A percentile compares a stretch with the other conserved stretches of the same genome.
Conservation (phyloP, 495 filamentous ascomycete species). For the Aspergillus baeticus region DNA sequence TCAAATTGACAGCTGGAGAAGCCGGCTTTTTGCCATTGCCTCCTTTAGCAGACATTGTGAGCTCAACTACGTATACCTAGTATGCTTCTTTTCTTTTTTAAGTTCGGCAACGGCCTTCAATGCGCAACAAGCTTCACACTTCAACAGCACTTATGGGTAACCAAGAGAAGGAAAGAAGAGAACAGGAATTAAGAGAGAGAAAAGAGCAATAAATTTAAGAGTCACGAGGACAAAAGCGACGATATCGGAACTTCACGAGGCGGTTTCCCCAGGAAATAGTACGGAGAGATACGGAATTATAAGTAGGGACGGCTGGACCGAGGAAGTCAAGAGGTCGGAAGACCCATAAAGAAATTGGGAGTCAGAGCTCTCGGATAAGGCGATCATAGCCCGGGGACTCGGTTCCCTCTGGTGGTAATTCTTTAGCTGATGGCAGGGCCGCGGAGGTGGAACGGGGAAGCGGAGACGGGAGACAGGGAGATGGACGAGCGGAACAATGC, state of each 20-base stretch:
- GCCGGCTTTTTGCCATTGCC: conserved; percentile 74
- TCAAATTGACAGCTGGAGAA: conserved; percentile 87
- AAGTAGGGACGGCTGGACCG: conserved; percentile 23
- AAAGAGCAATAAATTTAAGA: conserved; percentile 12
- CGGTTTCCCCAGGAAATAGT: conserved; percentile 3
- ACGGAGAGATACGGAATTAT: conserved; percentile 32
- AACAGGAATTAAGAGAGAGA: conserved; percentile 6
- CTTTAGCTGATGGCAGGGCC: not conserved
- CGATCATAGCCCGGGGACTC: conserved; percentile 20
- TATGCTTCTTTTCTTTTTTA: conserved; percentile 12
- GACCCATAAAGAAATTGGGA: not conserved
- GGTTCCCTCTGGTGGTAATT: conserved; percentile 32
- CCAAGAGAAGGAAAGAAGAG: conserved; percentile 2
- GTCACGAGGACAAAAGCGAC: conserved; percentile 13
- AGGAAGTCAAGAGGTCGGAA: not conserved
- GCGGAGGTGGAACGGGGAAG: conserved; percentile 42
- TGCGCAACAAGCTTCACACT: not conserved
- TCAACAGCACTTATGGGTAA: not conserved
- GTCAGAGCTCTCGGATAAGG: conserved; percentile 21
- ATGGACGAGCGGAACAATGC: conserved; percentile 46
- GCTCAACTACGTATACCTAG: conserved; percentile 14
- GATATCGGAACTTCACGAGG: conserved; percentile 26
- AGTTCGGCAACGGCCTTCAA: not conserved
- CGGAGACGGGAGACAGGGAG: conserved; percentile 29
- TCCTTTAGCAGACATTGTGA: conserved; percentile 65